Conservation (phyloP, 169 alveolate genomes). For the Plasmodium vinckei region DNA sequence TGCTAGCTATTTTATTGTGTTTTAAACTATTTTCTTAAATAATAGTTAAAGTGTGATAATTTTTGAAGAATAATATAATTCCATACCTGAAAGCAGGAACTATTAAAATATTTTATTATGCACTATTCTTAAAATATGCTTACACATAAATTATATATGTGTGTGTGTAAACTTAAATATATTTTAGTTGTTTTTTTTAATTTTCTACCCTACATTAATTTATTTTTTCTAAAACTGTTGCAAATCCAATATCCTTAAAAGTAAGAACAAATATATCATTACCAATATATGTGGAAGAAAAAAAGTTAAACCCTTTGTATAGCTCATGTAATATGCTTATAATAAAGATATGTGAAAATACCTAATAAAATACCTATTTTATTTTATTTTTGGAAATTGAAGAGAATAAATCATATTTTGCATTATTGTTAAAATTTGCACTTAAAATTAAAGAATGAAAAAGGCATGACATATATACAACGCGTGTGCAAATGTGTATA, state of each 20-base stretch:
- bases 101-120: conserved; percentile 1
- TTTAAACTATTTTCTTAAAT: not conserved
- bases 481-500: conserved; percentile 8
- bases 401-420: not conserved
- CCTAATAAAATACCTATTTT: not conserved
- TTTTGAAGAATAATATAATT: conserved; percentile 24
- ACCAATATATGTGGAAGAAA: not conserved
- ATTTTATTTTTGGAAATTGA: conserved; percentile 8
- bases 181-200: not conserved
- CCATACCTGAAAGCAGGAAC: not conserved
- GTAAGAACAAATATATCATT: not conserved
- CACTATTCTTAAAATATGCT: not conserved
- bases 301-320: not conserved
- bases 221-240: conserved; percentile 8
- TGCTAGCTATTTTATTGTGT: too few species aligned
- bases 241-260: not conserved
- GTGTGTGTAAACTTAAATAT: not conserved
- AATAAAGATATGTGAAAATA: too few species aligned
- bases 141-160: not conserved
- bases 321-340: too few species aligned
- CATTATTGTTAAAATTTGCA: conserved; percentile 48
- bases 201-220: not conserved
- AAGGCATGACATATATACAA: conserved; percentile 16
- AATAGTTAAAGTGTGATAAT: not conserved
- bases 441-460: conserved; percentile 43